Evolutionary conservation across 441 rosid species (phyloP).

Genomic region (Arabidopsis lyrata): DNA sequence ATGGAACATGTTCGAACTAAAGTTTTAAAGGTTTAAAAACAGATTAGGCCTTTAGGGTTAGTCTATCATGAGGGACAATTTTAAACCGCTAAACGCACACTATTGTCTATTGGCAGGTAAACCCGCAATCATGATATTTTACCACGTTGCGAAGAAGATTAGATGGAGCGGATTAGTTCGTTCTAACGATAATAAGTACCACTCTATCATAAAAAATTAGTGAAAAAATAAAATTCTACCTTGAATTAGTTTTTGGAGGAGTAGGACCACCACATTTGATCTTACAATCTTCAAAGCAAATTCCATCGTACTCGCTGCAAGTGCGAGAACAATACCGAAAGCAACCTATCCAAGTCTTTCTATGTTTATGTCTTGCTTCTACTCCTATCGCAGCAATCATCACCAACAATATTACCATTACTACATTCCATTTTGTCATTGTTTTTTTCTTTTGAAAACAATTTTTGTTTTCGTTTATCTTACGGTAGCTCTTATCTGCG

Average conservation of each 20-base stretch:
- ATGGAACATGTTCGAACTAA: not conserved
- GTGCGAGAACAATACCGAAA: constrained; percentile 30
- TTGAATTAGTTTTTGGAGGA: constrained; percentile 7
- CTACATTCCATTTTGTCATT: constrained; percentile 24
- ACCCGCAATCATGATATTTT: not conserved
- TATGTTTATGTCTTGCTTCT: constrained; percentile 8
- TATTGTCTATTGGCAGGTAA: too few relatives aligned
- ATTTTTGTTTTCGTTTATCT: not conserved
- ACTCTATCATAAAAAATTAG: not conserved
- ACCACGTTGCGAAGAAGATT: not conserved
- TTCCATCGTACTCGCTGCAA: constrained; percentile 22
- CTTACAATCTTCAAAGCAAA: constrained; percentile 36
- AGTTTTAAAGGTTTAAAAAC: not conserved
- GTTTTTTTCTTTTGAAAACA: not conserved
- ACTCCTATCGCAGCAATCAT: constrained; percentile 2
- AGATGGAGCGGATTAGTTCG: not conserved
- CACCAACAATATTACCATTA: constrained; percentile 27
- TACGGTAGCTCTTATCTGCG: not conserved
- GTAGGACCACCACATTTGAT: constrained; percentile 36
- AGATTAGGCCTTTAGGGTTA: not conserved
- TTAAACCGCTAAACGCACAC: too few relatives aligned
- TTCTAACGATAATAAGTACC: not conserved
- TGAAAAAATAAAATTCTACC: not conserved
- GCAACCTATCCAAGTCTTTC: constrained; percentile 15
- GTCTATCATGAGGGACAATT: not conserved